Evolutionary conservation across 192 early-diverging fungal species (phyloP).

Genomic region (Linnemannia elongata): DNA sequence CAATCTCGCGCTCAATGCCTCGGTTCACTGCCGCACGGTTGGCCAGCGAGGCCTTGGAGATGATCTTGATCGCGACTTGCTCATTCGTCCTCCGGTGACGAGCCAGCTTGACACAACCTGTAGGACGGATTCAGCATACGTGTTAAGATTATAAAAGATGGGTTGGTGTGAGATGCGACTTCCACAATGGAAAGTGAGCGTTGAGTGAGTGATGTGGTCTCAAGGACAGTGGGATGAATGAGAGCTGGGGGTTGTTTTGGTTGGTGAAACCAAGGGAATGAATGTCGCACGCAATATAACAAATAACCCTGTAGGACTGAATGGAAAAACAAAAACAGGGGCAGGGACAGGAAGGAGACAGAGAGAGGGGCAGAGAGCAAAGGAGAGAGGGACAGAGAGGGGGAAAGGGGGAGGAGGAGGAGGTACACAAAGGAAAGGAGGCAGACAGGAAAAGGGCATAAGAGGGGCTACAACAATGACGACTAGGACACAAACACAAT

Average conservation of each 20-base stretch:
- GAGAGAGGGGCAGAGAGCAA: background rate
- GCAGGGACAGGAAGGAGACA: slow-evolving; percentile 7
- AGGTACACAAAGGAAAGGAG: background rate
- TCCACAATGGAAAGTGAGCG: background rate
- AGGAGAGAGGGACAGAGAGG: slow-evolving; percentile 4
- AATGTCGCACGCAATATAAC: background rate
- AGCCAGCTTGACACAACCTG: slow-evolving; percentile 66
- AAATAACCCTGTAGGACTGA: no score
- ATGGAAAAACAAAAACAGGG: background rate
- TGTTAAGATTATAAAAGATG: background rate
- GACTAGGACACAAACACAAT: background rate
- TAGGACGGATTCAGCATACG: background rate
- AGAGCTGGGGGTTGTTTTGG: background rate
- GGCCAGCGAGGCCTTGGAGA: slow-evolving; percentile 61
- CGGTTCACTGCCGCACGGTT: slow-evolving; percentile 60
- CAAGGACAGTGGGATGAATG: background rate
- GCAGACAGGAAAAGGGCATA: background rate
- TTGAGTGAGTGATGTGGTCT: background rate
- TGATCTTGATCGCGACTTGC: slow-evolving; percentile 68
- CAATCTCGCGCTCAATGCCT: slow-evolving; percentile 68
- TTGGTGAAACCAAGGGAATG: slow-evolving; percentile 6
- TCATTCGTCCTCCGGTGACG: slow-evolving; percentile 65
- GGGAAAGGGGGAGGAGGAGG: background rate
- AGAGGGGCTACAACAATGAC: slow-evolving; percentile 7
- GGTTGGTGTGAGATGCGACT: background rate